Conservation (phyloP, 805 yeast species). For the Lachancea quebecensis region DNA sequence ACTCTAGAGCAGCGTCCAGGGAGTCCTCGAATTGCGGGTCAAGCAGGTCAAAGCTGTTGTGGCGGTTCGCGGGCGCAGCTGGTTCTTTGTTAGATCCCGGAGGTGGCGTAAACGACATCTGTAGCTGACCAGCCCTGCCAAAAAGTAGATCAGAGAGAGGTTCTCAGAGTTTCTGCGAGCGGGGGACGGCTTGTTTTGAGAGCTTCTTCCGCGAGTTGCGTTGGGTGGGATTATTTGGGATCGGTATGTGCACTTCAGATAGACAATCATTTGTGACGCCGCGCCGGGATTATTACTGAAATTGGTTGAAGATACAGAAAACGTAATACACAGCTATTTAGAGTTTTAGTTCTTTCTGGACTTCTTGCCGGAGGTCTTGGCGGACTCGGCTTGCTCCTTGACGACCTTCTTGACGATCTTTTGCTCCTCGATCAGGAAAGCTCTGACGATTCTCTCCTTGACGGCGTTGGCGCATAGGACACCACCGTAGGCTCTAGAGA, state of each 20-base stretch:
- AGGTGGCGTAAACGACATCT: constrained; percentile 22
- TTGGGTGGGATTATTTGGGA: no score
- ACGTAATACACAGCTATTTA: constrained; percentile 7
- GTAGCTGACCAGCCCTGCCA: not conserved
- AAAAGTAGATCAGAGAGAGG: no score
- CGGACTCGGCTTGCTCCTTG: constrained; percentile 91
- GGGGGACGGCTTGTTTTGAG: no score
- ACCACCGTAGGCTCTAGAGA: constrained; percentile 99
- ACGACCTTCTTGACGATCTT: constrained; percentile 99
- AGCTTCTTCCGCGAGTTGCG: no score
- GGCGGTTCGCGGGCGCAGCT: constrained; percentile 5
- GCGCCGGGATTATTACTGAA: not conserved
- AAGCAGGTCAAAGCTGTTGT: constrained; percentile 38
- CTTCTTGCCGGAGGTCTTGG: constrained; percentile 51
- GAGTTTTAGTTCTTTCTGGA: constrained; percentile 19
- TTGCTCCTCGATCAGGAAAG: constrained; percentile 99
- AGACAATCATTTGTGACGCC: not conserved
- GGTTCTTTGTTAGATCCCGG: constrained; percentile 12
- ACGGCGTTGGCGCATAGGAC: constrained; percentile 97
- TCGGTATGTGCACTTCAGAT: no score
- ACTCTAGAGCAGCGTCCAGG: constrained; percentile 57
- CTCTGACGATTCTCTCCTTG: constrained; percentile 98
- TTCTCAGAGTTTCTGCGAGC: no score
- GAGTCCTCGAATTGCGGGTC: constrained; percentile 60
- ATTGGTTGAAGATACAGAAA: not conserved